Percentiles rank a stretch among this genome's conserved stretches.
These are phyloP conservation scores for Yarrowia sp. DNA, from an alignment of 805 yeast genomes.

Conservation along the genomic window DNA sequence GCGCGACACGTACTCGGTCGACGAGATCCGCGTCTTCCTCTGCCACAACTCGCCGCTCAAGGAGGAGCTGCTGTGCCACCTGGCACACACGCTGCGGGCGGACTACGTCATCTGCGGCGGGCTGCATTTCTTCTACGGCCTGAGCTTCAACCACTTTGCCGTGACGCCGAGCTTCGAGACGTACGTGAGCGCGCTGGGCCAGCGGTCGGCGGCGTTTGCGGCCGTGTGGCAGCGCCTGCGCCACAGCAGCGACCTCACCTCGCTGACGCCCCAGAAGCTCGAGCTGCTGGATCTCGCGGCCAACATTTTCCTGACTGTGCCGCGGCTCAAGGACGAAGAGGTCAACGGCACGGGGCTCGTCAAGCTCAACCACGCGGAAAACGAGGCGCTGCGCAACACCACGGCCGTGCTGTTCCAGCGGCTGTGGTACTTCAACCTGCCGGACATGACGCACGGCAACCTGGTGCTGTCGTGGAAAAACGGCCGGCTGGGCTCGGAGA, in stretches of 20 bases:
- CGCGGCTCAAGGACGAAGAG: conserved; percentile 37
- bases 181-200: conserved; percentile 67
- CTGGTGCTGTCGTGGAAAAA: conserved; percentile 55
- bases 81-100: conserved; percentile 69
- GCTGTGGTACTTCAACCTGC: conserved; percentile 78
- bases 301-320: conserved; percentile 34
- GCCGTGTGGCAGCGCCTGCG: conserved; percentile 69
- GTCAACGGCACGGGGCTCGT: conserved; percentile 46
- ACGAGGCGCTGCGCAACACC: conserved; percentile 67
- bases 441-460: conserved; percentile 64
- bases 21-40: conserved; percentile 65
- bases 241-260: conserved; percentile 36
- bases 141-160: conserved; percentile 72
- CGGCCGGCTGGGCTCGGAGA: conserved; percentile 61
- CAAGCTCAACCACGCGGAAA: conserved; percentile 55
- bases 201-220: conserved; percentile 65
- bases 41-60: conserved; percentile 75
- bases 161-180: conserved; percentile 67
- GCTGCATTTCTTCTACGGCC: conserved; percentile 71
- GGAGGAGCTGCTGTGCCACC: conserved; percentile 71
- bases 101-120: conserved; percentile 79
- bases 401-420: conserved; percentile 57
- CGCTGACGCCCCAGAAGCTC: conserved; percentile 30
- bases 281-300: conserved; percentile 37
- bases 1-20: conserved; percentile 52